Conservation (phyloP, 2,329 filamentous ascomycete genomes). For the Aureobasidium sp. region DNA sequence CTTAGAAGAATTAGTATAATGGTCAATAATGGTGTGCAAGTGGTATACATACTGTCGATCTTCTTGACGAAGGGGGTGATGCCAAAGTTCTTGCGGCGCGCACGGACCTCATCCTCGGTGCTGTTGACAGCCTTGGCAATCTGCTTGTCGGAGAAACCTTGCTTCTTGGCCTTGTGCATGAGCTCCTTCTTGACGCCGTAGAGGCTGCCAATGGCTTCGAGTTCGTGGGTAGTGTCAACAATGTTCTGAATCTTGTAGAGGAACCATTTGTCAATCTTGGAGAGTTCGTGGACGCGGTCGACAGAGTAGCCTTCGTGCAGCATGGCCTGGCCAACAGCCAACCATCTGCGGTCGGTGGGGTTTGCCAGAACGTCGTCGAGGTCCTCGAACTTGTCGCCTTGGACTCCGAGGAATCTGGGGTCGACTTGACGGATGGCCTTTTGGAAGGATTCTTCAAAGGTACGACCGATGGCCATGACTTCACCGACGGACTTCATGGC, state of each 20-base stretch:
- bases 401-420: constrained; percentile 83
- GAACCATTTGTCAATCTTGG: constrained; percentile 99
- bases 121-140: constrained; percentile 80
- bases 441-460: constrained; percentile 98
- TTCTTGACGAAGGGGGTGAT: constrained; percentile 96
- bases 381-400: constrained; percentile 90
- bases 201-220: constrained; percentile 76
- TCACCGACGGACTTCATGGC: constrained; percentile 99
- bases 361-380: constrained; percentile 85
- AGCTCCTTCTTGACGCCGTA: constrained; percentile 82
- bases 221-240: constrained; percentile 79
- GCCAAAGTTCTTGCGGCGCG: constrained; percentile 74
- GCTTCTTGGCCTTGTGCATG: constrained; percentile 87
- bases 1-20: background rate
- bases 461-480: constrained; percentile 98
- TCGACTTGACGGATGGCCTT: constrained; percentile 98
- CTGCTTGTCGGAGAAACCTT: constrained; percentile 95
- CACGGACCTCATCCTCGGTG: constrained; percentile 84
- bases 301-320: constrained; percentile 93
- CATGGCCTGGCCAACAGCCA: constrained; percentile 96
- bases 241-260: constrained; percentile 97
- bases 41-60: constrained; percentile 60
- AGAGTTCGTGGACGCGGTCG: constrained; percentile 84
- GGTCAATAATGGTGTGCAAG: constrained; percentile 29
- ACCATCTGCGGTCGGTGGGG: constrained; percentile 93